These are phyloP conservation scores for Backusella luteola DNA, from an alignment of 192 early-diverging fungal species.

Conservation along the genomic window DNA sequence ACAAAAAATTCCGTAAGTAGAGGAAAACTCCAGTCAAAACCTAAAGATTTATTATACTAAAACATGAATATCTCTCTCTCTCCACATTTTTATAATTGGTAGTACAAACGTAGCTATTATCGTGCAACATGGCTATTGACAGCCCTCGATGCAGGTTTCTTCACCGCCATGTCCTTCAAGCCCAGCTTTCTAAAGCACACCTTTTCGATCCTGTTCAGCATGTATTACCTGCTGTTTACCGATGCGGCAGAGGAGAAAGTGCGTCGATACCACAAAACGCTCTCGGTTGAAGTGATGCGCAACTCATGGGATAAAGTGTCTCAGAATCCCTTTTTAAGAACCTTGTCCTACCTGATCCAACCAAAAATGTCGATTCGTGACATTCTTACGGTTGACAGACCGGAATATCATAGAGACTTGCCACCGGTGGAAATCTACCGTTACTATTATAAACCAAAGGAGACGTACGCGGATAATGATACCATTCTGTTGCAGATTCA, in stretches of 20 bases:
- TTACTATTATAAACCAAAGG: slow-evolving; percentile 53
- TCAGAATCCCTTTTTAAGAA: slow-evolving; percentile 61
- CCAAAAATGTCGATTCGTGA: slow-evolving; percentile 43
- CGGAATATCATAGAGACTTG: slow-evolving; percentile 24
- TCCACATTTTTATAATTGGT: not conserved
- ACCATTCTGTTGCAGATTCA: slow-evolving; percentile 62
- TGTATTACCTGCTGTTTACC: slow-evolving; percentile 83
- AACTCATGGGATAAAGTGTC: slow-evolving; percentile 85
- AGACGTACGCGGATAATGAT: slow-evolving; percentile 32
- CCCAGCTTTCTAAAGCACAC: slow-evolving; percentile 78
- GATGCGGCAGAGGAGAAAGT: slow-evolving; percentile 85
- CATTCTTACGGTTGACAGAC: slow-evolving; percentile 28
- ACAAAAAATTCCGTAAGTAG: slow-evolving; percentile 25
- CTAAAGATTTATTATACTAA: not conserved
- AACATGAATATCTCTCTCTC: not conserved
- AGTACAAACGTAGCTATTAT: slow-evolving; percentile 90
- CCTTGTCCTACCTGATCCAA: slow-evolving; percentile 40
- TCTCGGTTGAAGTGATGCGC: slow-evolving; percentile 85
- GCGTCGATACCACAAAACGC: slow-evolving; percentile 68
- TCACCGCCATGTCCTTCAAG: slow-evolving; percentile 79
- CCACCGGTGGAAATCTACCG: slow-evolving; percentile 45
- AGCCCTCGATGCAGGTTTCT: slow-evolving; percentile 90
- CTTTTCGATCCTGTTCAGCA: slow-evolving; percentile 70
- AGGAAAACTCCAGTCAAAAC: not conserved
- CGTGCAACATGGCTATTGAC: slow-evolving; percentile 90